Percentiles rank a stretch among this genome's conserved stretches.
phyloP scores from a whole-genome alignment of 345 rosid genomes.

The Salix brachista region DNA sequence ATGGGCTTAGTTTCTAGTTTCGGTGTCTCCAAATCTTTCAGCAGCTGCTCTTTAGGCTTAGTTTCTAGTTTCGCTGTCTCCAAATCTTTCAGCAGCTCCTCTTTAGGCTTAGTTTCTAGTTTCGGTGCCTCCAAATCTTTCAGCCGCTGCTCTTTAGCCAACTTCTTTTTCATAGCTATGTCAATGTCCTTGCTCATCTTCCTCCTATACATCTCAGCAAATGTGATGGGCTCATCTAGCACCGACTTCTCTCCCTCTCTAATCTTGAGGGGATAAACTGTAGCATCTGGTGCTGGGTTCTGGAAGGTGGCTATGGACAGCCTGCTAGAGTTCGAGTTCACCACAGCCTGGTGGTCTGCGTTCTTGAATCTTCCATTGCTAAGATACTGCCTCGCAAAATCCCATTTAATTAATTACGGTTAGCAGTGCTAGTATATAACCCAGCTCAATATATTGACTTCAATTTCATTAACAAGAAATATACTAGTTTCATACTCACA shows the following conservation, averaged over 20 bases:
- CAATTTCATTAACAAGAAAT: not conserved
- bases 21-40: too few relatives aligned
- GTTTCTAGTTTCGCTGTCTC: slow-evolving; percentile 17
- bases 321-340: slow-evolving; percentile 30
- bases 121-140: slow-evolving; percentile 12
- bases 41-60: too few relatives aligned
- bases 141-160: slow-evolving; percentile 21
- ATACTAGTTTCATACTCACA: slow-evolving; percentile 39
- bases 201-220: slow-evolving; percentile 33
- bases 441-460: not conserved
- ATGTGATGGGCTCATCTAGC: slow-evolving; percentile 24
- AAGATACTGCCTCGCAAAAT: slow-evolving; percentile 15
- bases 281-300: slow-evolving; percentile 32
- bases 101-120: slow-evolving; percentile 18
- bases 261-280: slow-evolving; percentile 26
- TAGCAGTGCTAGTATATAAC: too few relatives aligned
- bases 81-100: slow-evolving; percentile 6
- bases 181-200: slow-evolving; percentile 33
- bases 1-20: slow-evolving; percentile 17
- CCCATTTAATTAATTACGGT: not conserved
- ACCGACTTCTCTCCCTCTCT: slow-evolving; percentile 24
- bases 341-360: slow-evolving; percentile 36
- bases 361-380: slow-evolving; percentile 36
- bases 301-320: slow-evolving; percentile 33
- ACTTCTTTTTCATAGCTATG: slow-evolving; percentile 22